phyloP scores from a whole-genome alignment of 1,139 yeast genomes.

The Starmera stellimalicola region DNA sequence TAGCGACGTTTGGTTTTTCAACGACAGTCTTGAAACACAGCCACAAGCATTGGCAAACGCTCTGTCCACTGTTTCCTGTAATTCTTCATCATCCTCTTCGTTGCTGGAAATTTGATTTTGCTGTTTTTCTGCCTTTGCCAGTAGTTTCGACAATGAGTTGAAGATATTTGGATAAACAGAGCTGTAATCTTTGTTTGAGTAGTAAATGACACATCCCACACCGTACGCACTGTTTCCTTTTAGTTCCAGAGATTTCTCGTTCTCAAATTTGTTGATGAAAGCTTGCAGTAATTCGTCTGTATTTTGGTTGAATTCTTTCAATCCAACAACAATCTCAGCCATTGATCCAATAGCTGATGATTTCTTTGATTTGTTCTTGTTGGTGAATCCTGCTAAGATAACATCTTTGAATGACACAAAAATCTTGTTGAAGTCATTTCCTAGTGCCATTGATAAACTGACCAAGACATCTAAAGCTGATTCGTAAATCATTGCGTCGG shows the following conservation, averaged over 20 bases:
- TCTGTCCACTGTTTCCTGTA: slow-evolving; percentile 73
- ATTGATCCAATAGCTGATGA: slow-evolving; percentile 81
- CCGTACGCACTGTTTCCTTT: slow-evolving; percentile 97
- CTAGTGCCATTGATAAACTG: slow-evolving; percentile 64
- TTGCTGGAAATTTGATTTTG: slow-evolving; percentile 38
- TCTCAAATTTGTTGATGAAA: slow-evolving; percentile 57
- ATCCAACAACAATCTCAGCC: slow-evolving; percentile 79
- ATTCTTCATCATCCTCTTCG: slow-evolving; percentile 72
- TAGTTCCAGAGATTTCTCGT: slow-evolving; percentile 80
- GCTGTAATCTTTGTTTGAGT: slow-evolving; percentile 48
- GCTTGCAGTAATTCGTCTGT: slow-evolving; percentile 62
- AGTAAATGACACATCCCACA: slow-evolving; percentile 70
- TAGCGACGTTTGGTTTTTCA: slow-evolving; percentile 61
- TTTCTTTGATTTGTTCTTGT: slow-evolving; percentile 67
- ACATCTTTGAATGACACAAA: slow-evolving; percentile 67
- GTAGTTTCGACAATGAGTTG: slow-evolving; percentile 67
- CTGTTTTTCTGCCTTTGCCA: slow-evolving; percentile 69
- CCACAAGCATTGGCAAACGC: slow-evolving; percentile 94
- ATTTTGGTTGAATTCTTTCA: slow-evolving; percentile 60
- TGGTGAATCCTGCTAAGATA: slow-evolving; percentile 48
- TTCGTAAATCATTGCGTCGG: slow-evolving; percentile 79
- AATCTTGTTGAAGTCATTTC: slow-evolving; percentile 62
- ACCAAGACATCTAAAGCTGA: slow-evolving; percentile 80
- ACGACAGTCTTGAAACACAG: slow-evolving; percentile 87
- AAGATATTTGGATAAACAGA: slow-evolving; percentile 61